Evolutionary conservation across 2,329 filamentous ascomycete species (phyloP), one percentile per base, ranked within the genome.

Genomic region (Boeremia exigua): DNA sequence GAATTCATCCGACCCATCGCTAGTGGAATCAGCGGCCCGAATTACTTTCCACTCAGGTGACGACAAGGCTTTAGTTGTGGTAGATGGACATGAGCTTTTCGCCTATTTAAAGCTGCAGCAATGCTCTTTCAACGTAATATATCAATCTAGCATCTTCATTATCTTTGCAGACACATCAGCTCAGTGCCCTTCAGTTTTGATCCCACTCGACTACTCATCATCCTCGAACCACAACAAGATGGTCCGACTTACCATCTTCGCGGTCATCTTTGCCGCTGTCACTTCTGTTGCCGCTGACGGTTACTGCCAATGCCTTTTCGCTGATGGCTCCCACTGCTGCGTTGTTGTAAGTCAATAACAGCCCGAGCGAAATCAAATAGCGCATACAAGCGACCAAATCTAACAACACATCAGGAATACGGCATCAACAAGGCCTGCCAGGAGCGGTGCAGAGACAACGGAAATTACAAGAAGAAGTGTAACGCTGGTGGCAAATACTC

Each of bases 311-410:
- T 49, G 46, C 37, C 46, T 49, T 17, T 49, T 33, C 28, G 4
- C 46, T 36, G 46, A 49, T 40, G 46, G 46, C 36, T 49, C 46
- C 36, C 46, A 49, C 17, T 49, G 46, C 46, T 49, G 46, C 36
- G 46, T 49, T 49, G 46, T 49, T 49, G 46, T 49, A 49, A 49
- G 46, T 49, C 36, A 39, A 48, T 48, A 33, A 49, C 28, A 42
- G 46, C 36, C 46, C 37, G 14, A 42, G 46, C 36, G 29, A 28
- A 49, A 27, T 15, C 28, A 34, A 27, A 49, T 27, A 49, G 17
- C 37, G 40, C 37, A 42, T 49, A 42, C 36, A 33, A 42, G 36
- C 37, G 37, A 49, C 36, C 37, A 49, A 12, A 49, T 27, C 46
- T 49, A 49, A 49, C 29, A 33, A 49, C 17, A 15, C 34, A 33